phyloP scores from a whole-genome alignment of 495 filamentous ascomycete species.

The Trichocladium antarcticum region DNA sequence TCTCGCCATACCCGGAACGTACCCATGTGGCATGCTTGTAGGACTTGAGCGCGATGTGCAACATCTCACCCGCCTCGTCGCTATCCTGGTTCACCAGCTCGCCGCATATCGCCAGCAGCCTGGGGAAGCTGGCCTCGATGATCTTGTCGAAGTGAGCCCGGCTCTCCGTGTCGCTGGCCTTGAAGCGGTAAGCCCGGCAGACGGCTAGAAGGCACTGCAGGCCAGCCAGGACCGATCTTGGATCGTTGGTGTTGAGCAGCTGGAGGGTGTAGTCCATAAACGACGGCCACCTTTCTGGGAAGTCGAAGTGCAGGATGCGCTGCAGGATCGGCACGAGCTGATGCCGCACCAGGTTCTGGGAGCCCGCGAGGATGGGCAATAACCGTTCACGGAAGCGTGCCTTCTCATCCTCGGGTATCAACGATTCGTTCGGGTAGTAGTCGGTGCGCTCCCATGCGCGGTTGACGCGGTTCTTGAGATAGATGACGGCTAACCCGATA shows the following conservation, averaged over 20 bases:
- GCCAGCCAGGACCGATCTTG: conserved; percentile 78
- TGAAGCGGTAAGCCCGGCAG: conserved; percentile 89
- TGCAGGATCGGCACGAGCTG: conserved; percentile 89
- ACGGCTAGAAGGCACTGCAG: conserved; percentile 88
- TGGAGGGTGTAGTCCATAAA: conserved; percentile 87
- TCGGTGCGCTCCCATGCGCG: conserved; percentile 77
- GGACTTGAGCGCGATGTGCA: conserved; percentile 84
- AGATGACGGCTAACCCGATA: conserved; percentile 74
- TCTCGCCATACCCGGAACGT: conserved; percentile 28
- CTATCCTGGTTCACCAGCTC: conserved; percentile 81
- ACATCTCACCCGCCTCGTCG: conserved; percentile 90
- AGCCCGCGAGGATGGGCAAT: conserved; percentile 74
- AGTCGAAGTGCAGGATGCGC: conserved; percentile 91
- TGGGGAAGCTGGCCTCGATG: conserved; percentile 82
- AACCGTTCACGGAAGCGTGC: conserved; percentile 73
- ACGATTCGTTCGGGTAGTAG: conserved; percentile 50
- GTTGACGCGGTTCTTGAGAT: conserved; percentile 91
- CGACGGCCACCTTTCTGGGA: conserved; percentile 83
- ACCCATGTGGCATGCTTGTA: conserved; percentile 98
- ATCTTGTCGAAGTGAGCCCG: conserved; percentile 87
- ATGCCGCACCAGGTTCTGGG: conserved; percentile 66
- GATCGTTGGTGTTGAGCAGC: conserved; percentile 71
- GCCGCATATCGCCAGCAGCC: conserved; percentile 74
- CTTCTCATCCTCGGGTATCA: conserved; percentile 83
- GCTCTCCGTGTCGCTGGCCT: conserved; percentile 58